These are phyloP conservation scores for Bauhinia variegata DNA, from an alignment of 306 rosid genomes.

Conservation along the genomic window DNA sequence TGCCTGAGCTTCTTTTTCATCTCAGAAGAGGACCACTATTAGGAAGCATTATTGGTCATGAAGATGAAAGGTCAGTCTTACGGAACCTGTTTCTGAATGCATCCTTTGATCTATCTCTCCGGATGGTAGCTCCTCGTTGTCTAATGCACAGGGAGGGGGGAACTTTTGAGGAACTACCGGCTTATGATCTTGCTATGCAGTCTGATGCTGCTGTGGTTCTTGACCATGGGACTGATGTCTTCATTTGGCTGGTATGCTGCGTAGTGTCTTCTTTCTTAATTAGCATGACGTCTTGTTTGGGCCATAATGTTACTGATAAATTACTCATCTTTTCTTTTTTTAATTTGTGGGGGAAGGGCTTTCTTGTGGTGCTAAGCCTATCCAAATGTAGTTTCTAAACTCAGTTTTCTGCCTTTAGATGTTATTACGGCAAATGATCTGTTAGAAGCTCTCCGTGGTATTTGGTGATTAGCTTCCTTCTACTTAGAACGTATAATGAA, in stretches of 20 bases:
- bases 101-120: slow-evolving; percentile 85
- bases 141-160: slow-evolving; percentile 94
- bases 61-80: slow-evolving; percentile 91
- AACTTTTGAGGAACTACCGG: slow-evolving; percentile 91
- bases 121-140: slow-evolving; percentile 96
- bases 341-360: background rate
- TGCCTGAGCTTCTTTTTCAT: slow-evolving; percentile 90
- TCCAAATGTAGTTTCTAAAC: slow-evolving; percentile 6
- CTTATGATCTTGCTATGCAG: slow-evolving; percentile 96
- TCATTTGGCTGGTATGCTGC: slow-evolving; percentile 88
- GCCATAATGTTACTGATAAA: background rate
- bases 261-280: slow-evolving; percentile 13
- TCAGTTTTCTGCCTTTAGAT: slow-evolving; percentile 1
- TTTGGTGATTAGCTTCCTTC: slow-evolving; percentile 14
- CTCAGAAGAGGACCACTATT: slow-evolving; percentile 85
- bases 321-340: slow-evolving; percentile 11
- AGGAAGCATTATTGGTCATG: slow-evolving; percentile 94
- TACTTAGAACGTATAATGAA: background rate
- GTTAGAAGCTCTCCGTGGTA: background rate
- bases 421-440: background rate
- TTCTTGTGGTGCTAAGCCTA: slow-evolving; percentile 8
- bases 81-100: slow-evolving; percentile 87
- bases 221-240: slow-evolving; percentile 91
- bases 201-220: slow-evolving; percentile 94
- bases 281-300: slow-evolving; percentile 8